Base-by-base conservation (phyloP, 768 basidiomycete genomes). In the Phanerochaete carnosa region DNA sequence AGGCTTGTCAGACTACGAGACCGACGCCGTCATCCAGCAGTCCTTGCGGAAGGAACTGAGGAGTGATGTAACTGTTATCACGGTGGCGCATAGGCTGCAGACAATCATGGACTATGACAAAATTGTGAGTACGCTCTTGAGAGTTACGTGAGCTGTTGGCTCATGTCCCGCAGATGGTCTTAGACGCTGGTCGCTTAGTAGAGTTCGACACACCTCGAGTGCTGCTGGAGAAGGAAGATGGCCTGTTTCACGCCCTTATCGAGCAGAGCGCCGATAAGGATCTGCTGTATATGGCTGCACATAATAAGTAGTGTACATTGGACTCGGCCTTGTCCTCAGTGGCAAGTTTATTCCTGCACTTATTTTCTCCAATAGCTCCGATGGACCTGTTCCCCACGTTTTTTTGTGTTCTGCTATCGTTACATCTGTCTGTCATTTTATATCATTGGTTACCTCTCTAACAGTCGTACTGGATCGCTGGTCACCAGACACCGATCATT, bases 41-140 rank as follows among this genome's bases (percentile, higher is more conserved):
- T 82, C 83, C 1, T 79, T 88, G 55, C 75, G 84, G 8, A 74
- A 73, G 22, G 78, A 78, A 65, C 66, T 83, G 13, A 69, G 70
- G 19, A 68, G 68, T 15, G 79, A 74, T 46, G 76, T 77, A 0
- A 86, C 85, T 0, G 70, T 87, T 19, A 72, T 87, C 33, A 86
- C 83, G 15, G 78, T 88, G 37, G 86, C 86, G 1, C 84, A 86
- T 68, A 77, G 85, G 13, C 66, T 83, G 9, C 77, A 79, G 60
- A 86, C 81, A 5, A 81, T 87, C 62, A 84, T 84, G 75, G 84
- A 85, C 55, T 81, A 83, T 2, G 84, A 87, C 68, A 82, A 82
- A 63, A 82, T 87, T 50, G 76, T 86, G 60, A 55, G 69, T 64
- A n/a, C 23, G 37, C n/a, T 56, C 12, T 33, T 28, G 16, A 23